A percentile compares a stretch with the other conserved stretches of the same genome.
These are phyloP conservation scores for Cytauxzoon felis DNA, from an alignment of 169 alveolate genomes.

Conservation along the genomic window DNA sequence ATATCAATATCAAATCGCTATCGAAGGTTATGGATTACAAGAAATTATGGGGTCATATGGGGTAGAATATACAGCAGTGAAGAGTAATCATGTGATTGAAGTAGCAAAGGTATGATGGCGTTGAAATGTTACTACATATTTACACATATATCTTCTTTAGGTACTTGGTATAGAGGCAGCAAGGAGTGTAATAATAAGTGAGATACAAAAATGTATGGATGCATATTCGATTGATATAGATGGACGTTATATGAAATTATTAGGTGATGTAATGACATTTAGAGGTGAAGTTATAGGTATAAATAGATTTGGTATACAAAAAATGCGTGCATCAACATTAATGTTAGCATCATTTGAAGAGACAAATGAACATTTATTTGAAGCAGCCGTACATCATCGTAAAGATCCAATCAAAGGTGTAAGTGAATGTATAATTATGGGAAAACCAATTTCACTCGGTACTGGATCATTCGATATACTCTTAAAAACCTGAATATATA, in stretches of 20 bases:
- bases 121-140: not conserved
- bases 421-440: slow-evolving; percentile 95
- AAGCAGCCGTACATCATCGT: slow-evolving; percentile 91
- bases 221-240: slow-evolving; percentile 92
- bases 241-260: slow-evolving; percentile 91
- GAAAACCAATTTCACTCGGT: slow-evolving; percentile 91
- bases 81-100: slow-evolving; percentile 92
- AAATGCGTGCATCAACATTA: slow-evolving; percentile 95
- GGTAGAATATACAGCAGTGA: slow-evolving; percentile 81
- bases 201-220: slow-evolving; percentile 89
- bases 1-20: slow-evolving; percentile 78
- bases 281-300: slow-evolving; percentile 93
- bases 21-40: slow-evolving; percentile 90
- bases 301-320: slow-evolving; percentile 94
- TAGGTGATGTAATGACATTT: slow-evolving; percentile 97
- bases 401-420: slow-evolving; percentile 90
- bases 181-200: slow-evolving; percentile 89
- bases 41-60: slow-evolving; percentile 92
- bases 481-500: not conserved
- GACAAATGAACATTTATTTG: slow-evolving; percentile 96
- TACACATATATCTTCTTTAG: not conserved
- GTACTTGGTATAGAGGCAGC: slow-evolving; percentile 97
- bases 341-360: slow-evolving; percentile 98
- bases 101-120: slow-evolving; percentile 75
- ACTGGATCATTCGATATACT: slow-evolving; percentile 92